Evolutionary conservation across 106 monocot genomes (phyloP).

Genomic region (Chionographis japonica): DNA sequence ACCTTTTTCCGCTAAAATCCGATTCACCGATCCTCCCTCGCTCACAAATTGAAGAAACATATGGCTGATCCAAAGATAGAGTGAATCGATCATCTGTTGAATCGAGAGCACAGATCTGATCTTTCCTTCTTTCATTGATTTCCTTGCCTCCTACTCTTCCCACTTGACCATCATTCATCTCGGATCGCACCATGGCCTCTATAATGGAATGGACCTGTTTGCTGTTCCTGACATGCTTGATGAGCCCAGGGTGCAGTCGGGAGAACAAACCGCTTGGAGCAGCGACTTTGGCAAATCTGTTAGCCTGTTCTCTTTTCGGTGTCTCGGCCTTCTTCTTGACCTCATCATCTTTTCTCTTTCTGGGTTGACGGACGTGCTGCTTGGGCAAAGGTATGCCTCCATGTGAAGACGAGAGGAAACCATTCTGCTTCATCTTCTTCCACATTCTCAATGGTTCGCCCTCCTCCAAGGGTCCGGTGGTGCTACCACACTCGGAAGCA

Average conservation of each 20-base stretch:
- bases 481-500: constrained; percentile 79
- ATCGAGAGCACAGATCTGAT: constrained; percentile 4
- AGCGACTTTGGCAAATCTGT: constrained; percentile 34
- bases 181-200: constrained; percentile 65
- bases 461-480: constrained; percentile 53
- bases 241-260: constrained; percentile 85
- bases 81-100: constrained; percentile 1
- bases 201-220: constrained; percentile 88
- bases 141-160: constrained; percentile 13
- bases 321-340: constrained; percentile 38
- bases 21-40: background rate
- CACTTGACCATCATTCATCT: constrained; percentile 20
- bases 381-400: constrained; percentile 47
- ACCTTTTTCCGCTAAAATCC: background rate
- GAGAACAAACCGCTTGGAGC: constrained; percentile 77
- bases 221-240: constrained; percentile 87
- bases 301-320: constrained; percentile 34
- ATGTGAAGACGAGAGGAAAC: constrained; percentile 65
- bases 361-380: constrained; percentile 34
- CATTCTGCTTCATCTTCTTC: constrained; percentile 91
- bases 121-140: constrained; percentile 4
- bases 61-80: constrained; percentile 4
- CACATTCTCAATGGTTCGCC: constrained; percentile 61
- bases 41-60: background rate
- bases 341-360: constrained; percentile 51